phyloP scores from a whole-genome alignment of 108 stramenopile genomes.

The Ochromonas danica region DNA sequence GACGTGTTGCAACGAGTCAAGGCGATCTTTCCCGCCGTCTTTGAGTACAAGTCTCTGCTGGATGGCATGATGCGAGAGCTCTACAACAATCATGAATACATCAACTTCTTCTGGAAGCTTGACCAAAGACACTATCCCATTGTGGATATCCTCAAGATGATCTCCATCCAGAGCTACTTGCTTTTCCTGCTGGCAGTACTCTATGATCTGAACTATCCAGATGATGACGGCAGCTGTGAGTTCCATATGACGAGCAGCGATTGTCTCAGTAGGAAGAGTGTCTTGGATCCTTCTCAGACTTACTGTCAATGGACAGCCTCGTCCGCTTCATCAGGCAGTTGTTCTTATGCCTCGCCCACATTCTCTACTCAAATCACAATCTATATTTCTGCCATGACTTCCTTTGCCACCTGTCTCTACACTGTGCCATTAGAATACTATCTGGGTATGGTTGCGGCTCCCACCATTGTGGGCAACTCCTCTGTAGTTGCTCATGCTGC shows the following conservation, averaged over 20 bases:
- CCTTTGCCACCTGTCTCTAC: background rate
- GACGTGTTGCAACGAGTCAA: background rate
- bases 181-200: conserved; percentile 1
- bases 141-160: background rate
- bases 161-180: background rate
- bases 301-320: conserved; percentile 5
- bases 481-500: too few relatives aligned
- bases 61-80: background rate
- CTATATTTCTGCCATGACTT: background rate
- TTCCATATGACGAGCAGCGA: background rate
- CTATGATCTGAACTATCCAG: conserved; percentile 5
- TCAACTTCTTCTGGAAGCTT: background rate
- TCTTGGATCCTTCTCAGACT: background rate
- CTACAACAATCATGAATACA: background rate
- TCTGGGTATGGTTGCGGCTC: too few relatives aligned
- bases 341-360: background rate
- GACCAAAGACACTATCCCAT: background rate
- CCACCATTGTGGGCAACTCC: background rate
- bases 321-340: background rate
- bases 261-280: background rate
- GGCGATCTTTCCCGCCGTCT: background rate
- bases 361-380: background rate
- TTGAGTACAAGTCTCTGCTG: background rate
- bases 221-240: background rate
- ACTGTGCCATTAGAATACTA: background rate